phyloP scores from a whole-genome alignment of 139 green algal genomes.

The Edaphochlamys debaryana region DNA sequence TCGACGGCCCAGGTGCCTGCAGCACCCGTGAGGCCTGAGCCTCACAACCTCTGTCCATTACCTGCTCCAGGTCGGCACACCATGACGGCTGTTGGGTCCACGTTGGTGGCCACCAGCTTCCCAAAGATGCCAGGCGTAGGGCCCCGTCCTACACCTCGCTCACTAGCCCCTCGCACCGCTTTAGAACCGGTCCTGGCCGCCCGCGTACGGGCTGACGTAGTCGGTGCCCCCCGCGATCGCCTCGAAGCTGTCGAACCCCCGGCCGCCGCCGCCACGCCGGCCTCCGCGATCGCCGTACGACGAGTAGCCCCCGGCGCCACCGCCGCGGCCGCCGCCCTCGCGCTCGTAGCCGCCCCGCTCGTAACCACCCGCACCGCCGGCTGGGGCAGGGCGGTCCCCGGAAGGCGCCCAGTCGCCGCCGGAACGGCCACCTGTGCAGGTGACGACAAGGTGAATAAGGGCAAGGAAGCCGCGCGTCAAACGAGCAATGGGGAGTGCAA shows the following conservation, averaged over 20 bases:
- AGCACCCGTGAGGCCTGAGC: too few species aligned
- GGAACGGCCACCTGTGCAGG: neutral
- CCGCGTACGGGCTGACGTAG: constrained; percentile 11
- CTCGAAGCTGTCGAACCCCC: neutral
- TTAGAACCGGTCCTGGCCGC: constrained; percentile 28
- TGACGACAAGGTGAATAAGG: neutral
- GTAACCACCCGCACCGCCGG: neutral
- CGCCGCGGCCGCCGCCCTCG: neutral
- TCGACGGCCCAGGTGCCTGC: too few species aligned
- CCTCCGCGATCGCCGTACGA: too few species aligned
- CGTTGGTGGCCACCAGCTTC: too few species aligned
- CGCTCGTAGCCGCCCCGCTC: neutral
- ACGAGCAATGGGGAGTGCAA: neutral
- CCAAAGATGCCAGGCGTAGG: too few species aligned
- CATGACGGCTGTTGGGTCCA: too few species aligned
- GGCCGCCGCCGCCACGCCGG: neutral
- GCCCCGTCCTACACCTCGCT: too few species aligned
- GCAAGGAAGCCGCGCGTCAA: neutral
- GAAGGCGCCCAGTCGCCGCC: neutral
- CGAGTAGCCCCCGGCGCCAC: too few species aligned
- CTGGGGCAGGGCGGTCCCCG: neutral
- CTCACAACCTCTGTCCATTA: too few species aligned
- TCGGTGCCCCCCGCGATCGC: neutral
- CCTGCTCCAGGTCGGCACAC: too few species aligned
- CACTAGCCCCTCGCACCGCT: too few species aligned